These are phyloP conservation scores for Vicia sativa DNA, from an alignment of 306 rosid species.

Conservation along the genomic window DNA sequence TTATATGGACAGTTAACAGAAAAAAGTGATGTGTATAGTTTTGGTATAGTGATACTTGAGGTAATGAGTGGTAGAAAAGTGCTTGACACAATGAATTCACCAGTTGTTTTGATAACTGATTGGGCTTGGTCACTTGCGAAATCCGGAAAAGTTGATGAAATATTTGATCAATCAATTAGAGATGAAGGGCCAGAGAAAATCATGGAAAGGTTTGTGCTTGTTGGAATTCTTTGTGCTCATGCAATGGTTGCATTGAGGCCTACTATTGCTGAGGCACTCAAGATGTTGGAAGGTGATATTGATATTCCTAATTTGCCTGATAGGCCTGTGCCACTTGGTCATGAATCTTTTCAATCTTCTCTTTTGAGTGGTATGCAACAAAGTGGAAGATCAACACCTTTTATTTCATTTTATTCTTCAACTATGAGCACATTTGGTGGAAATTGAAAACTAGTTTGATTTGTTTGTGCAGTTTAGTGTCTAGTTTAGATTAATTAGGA, in stretches of 20 bases:
- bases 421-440: conserved; percentile 20
- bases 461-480: conserved; percentile 27
- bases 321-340: conserved; percentile 75
- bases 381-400: conserved; percentile 46
- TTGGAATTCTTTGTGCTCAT: conserved; percentile 88
- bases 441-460: background rate
- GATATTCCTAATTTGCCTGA: conserved; percentile 76
- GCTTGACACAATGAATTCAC: conserved; percentile 53
- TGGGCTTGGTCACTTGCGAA: conserved; percentile 82
- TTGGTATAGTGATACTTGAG: conserved; percentile 79
- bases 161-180: conserved; percentile 52
- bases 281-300: conserved; percentile 86
- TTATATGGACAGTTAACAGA: conserved; percentile 76
- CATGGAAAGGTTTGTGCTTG: conserved; percentile 79
- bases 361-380: conserved; percentile 34
- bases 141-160: conserved; percentile 54
- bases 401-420: conserved; percentile 30
- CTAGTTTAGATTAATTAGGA: conserved; percentile 3
- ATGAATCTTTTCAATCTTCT: conserved; percentile 62
- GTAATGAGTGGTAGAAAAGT: conserved; percentile 82
- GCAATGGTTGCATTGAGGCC: conserved; percentile 90
- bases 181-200: conserved; percentile 62
- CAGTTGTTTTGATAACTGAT: conserved; percentile 60
- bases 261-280: conserved; percentile 72
- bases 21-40: conserved; percentile 80